These are phyloP conservation scores for Rhizopogon vulgaris DNA, from an alignment of 768 basidiomycete species.

Conservation along the genomic window DNA sequence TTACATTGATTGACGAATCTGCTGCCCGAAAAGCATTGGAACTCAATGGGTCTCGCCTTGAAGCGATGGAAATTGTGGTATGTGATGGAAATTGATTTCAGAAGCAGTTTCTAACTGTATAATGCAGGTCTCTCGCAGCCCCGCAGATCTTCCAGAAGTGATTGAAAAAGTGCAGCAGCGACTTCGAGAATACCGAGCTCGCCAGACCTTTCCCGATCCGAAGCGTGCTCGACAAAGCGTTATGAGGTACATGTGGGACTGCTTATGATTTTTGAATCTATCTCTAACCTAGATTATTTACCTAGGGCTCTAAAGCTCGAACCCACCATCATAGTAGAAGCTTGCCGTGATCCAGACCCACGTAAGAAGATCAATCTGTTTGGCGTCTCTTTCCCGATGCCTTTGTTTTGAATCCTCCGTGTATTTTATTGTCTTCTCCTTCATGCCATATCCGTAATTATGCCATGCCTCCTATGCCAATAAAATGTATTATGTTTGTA, in stretches of 20 bases:
- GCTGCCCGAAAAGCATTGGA: constrained; percentile 37
- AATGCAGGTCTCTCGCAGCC: constrained; percentile 19
- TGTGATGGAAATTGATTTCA: not conserved
- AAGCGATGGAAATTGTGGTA: constrained; percentile 32
- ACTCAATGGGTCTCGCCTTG: constrained; percentile 31
- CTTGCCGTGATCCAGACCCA: not conserved
- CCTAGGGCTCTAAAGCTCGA: constrained; percentile 20
- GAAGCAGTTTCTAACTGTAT: not conserved
- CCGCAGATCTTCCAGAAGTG: constrained; percentile 30
- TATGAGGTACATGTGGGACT: constrained; percentile 10
- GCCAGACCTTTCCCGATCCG: constrained; percentile 11
- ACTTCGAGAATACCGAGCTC: constrained; percentile 16
- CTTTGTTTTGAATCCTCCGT: constrained; percentile 14
- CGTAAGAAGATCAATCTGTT: constrained; percentile 6
- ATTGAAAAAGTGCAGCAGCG: constrained; percentile 22
- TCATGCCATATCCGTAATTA: not conserved
- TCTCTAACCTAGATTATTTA: constrained; percentile 2
- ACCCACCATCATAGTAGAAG: constrained; percentile 21
- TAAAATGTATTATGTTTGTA: no score
- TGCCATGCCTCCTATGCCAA: not conserved
- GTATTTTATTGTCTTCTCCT: no score
- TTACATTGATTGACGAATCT: constrained; percentile 35
- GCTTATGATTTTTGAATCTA: not conserved
- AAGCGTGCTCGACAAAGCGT: constrained; percentile 19
- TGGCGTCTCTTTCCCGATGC: constrained; percentile 12